Percentiles rank a stretch among this genome's conserved stretches.
Conservation (phyloP, 2,329 filamentous ascomycete genomes). For the Simplicillium aogashimaense region DNA sequence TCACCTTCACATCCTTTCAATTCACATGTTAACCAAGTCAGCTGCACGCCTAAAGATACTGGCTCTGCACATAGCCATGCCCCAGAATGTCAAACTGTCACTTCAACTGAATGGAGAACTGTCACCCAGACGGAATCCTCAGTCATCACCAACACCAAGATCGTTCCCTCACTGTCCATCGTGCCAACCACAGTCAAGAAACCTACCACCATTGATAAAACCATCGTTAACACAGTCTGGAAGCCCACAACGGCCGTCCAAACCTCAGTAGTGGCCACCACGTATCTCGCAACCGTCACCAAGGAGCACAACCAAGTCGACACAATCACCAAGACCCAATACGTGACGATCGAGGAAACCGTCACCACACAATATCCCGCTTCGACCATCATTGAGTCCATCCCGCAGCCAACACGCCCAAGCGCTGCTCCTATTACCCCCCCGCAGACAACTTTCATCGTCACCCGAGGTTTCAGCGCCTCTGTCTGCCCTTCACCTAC, state of each 20-base stretch:
- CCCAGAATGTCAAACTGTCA: conserved; percentile 6
- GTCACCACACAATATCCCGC: conserved; percentile 16
- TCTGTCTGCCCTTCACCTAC: conserved; percentile 35
- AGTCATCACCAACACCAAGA: conserved; percentile 6
- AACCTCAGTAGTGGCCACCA: conserved; percentile 10
- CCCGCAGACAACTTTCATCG: conserved; percentile 17
- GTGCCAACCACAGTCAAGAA: conserved; percentile 1
- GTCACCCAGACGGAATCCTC: conserved; percentile 2
- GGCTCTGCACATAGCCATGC: background rate
- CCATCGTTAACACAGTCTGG: conserved; percentile 6
- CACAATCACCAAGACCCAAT: conserved; percentile 17
- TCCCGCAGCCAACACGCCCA: conserved; percentile 15
- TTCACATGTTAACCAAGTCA: background rate
- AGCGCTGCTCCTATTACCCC: conserved; percentile 17
- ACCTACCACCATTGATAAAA: background rate
- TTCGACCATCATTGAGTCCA: conserved; percentile 13
- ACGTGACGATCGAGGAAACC: conserved; percentile 9
- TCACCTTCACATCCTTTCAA: background rate
- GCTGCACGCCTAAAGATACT: conserved; percentile 1
- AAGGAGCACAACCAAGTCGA: conserved; percentile 3
- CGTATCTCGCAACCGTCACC: conserved; percentile 21
- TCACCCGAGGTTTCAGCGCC: conserved; percentile 17
- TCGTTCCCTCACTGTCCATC: conserved; percentile 3
- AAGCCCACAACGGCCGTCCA: conserved; percentile 2
- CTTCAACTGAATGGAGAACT: conserved; percentile 6